These are phyloP conservation scores for Lodderomyces orthopsilosis DNA, from an alignment of 1,139 yeast genomes.

Conservation along the genomic window DNA sequence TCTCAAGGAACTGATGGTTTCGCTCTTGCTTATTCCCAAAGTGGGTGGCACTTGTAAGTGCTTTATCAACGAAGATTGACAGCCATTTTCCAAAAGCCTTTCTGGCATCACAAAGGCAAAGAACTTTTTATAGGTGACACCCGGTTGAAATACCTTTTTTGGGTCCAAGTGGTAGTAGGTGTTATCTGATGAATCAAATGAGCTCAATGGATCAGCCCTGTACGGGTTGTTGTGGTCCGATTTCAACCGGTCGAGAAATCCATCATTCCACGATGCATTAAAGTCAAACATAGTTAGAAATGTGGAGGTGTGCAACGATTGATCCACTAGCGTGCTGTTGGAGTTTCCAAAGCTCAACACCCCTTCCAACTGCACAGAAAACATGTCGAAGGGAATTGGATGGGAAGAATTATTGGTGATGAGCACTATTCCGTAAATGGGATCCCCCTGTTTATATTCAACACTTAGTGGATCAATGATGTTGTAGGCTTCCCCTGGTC, in stretches of 20 bases:
- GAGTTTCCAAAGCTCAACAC: slow-evolving; percentile 23
- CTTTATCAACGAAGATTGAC: slow-evolving; percentile 34
- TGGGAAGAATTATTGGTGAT: slow-evolving; percentile 30
- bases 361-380: slow-evolving; percentile 39
- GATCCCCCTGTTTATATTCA: slow-evolving; percentile 41
- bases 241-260: slow-evolving; percentile 27
- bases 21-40: slow-evolving; percentile 30
- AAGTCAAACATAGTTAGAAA: slow-evolving; percentile 43
- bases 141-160: slow-evolving; percentile 30
- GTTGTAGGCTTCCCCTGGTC: slow-evolving; percentile 28
- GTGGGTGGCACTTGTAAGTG: slow-evolving; percentile 40
- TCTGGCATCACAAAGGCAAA: slow-evolving; percentile 41
- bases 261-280: slow-evolving; percentile 44
- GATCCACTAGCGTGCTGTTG: slow-evolving; percentile 13
- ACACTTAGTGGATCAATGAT: slow-evolving; percentile 27
- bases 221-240: slow-evolving; percentile 30
- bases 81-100: slow-evolving; percentile 34
- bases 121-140: slow-evolving; percentile 37
- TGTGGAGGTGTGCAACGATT: slow-evolving; percentile 12
- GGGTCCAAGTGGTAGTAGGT: slow-evolving; percentile 27
- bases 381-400: slow-evolving; percentile 40
- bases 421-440: slow-evolving; percentile 37
- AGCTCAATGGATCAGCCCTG: slow-evolving; percentile 13
- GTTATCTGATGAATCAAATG: slow-evolving; percentile 32
- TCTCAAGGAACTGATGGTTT: slow-evolving; percentile 26